Conservation (phyloP, 306 rosid genomes). For the Rosa chinensis region DNA sequence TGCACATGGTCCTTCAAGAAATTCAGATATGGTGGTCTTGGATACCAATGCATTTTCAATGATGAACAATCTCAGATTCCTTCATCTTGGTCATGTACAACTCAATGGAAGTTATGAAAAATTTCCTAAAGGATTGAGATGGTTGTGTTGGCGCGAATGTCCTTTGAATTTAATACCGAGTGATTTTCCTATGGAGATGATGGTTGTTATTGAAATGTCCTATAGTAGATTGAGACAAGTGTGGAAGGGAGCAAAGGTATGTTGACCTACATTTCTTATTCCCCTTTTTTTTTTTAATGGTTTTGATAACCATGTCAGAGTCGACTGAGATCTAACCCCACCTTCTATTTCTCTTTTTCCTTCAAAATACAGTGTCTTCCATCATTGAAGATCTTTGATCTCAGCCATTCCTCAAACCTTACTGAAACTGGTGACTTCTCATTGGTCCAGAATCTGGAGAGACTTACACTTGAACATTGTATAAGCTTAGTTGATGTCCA, state of each 20-base stretch:
- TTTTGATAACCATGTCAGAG: no score
- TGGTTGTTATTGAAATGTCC: neutral
- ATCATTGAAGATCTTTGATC: slow-evolving; percentile 7
- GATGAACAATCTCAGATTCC: neutral
- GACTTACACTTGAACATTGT: slow-evolving; percentile 10
- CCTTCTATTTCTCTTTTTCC: no score
- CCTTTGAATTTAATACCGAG: neutral
- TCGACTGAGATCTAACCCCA: no score
- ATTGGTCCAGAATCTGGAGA: neutral
- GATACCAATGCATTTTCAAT: neutral
- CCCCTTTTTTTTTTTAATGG: neutral
- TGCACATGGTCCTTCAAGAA: no score
- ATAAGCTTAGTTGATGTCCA: neutral
- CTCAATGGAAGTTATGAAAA: neutral
- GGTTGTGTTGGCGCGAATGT: neutral
- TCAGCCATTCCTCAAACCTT: slow-evolving; percentile 11
- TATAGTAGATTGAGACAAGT: neutral
- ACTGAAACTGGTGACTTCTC: slow-evolving; percentile 6
- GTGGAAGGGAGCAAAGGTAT: neutral
- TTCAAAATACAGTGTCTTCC: neutral
- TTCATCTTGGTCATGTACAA: neutral
- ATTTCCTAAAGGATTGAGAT: neutral
- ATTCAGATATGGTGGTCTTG: neutral
- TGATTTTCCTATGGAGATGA: neutral
- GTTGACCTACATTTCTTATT: no score